Conservation (phyloP, 73 alveolate species). For the Paramecium bursaria region DNA sequence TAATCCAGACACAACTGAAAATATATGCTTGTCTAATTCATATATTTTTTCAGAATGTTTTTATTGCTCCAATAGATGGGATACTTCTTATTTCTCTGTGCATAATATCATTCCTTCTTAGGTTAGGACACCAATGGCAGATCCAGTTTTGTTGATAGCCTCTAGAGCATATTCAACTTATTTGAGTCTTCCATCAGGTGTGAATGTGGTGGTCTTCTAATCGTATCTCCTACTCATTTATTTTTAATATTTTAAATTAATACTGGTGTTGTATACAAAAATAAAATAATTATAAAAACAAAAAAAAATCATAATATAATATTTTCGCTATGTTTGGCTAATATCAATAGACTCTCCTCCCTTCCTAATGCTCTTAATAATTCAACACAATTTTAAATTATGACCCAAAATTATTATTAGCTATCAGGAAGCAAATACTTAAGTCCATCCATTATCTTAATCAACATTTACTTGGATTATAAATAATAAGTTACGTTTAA, state of each 20-base stretch:
- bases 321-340: too few species aligned
- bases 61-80: conserved; percentile 76
- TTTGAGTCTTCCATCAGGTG: conserved; percentile 85
- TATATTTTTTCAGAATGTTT: conserved; percentile 70
- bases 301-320: too few species aligned
- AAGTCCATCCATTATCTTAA: too few species aligned
- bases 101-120: conserved; percentile 79
- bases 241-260: neutral
- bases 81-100: conserved; percentile 75
- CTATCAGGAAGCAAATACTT: too few species aligned
- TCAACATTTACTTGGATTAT: too few species aligned
- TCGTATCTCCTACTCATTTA: conserved; percentile 86
- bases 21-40: conserved; percentile 72
- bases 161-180: conserved; percentile 81
- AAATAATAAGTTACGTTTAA: too few species aligned
- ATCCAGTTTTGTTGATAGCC: conserved; percentile 79
- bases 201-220: conserved; percentile 85
- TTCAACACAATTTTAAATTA: too few species aligned
- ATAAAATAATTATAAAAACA: too few species aligned
- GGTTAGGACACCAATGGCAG: conserved; percentile 76
- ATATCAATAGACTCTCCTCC: too few species aligned
- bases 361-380: too few species aligned
- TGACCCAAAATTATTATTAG: too few species aligned
- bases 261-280: neutral
- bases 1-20: conserved; percentile 79